These are phyloP conservation scores for Candida ascalaphidarum DNA, from an alignment of 805 yeast species.

Conservation along the genomic window DNA sequence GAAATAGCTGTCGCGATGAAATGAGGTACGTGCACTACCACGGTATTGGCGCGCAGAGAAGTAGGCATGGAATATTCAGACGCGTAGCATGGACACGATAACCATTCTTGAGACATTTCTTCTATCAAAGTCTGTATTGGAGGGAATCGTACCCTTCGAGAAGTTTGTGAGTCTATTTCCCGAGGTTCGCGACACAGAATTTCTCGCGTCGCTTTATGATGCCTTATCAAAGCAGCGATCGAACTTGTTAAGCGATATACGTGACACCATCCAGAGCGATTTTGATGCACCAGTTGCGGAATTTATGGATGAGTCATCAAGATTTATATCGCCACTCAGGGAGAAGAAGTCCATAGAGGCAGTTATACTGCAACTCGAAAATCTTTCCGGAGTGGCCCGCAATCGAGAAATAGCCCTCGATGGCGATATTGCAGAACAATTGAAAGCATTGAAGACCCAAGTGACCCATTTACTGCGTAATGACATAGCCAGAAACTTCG, in stretches of 20 bases:
- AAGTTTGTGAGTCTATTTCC: conserved; percentile 12
- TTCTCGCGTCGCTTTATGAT: conserved; percentile 5
- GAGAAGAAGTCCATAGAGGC: conserved; percentile 5
- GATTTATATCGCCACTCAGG: conserved; percentile 1
- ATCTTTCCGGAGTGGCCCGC: conserved; percentile 16
- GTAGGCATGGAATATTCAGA: no score
- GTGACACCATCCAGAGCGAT: conserved; percentile 7
- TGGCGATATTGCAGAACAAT: conserved; percentile 4
- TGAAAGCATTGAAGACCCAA: conserved; percentile 8
- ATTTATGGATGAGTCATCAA: conserved; percentile 1
- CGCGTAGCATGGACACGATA: conserved; percentile 18
- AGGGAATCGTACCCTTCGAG: conserved; percentile 9
- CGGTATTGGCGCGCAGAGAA: no score
- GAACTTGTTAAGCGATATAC: conserved; percentile 1
- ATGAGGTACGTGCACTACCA: no score
- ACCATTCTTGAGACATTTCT: conserved; percentile 12
- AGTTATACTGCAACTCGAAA: conserved; percentile 11
- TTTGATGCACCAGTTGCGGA: conserved; percentile 17
- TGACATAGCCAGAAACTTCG: conserved; percentile 13
- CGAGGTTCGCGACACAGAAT: conserved; percentile 1
- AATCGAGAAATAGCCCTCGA: conserved; percentile 12
- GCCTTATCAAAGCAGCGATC: conserved; percentile 7
- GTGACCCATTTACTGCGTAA: conserved; percentile 19
- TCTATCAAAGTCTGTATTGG: conserved; percentile 8
- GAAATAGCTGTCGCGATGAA: no score